Percentiles rank a stretch among this genome's conserved stretches.
phyloP scores from a whole-genome alignment of 768 basidiomycete genomes.

The Dioszegia aurantiaca region DNA sequence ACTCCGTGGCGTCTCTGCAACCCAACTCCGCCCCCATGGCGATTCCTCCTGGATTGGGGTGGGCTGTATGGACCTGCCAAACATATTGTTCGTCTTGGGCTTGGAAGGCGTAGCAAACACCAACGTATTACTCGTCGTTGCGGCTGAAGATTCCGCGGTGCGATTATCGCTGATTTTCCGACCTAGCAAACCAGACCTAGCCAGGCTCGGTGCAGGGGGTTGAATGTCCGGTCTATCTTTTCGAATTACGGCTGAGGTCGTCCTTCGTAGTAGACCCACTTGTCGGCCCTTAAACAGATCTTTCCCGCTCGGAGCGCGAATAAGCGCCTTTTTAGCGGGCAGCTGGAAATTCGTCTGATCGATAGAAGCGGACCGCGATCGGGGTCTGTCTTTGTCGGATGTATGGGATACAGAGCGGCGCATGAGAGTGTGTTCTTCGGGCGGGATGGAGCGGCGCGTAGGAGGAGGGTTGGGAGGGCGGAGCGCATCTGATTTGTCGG shows the following conservation, averaged over 20 bases:
- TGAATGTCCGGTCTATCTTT: constrained; percentile 12
- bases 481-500: not conserved
- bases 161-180: constrained; percentile 34
- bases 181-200: constrained; percentile 29
- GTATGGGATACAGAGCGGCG: constrained; percentile 11
- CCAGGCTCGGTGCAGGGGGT: not conserved
- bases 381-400: constrained; percentile 2
- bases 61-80: constrained; percentile 16
- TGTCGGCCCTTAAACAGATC: constrained; percentile 48
- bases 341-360: not conserved
- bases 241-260: constrained; percentile 24
- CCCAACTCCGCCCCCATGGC: not conserved
- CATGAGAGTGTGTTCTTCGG: constrained; percentile 3
- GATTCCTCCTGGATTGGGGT: constrained; percentile 40
- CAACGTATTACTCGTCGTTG: constrained; percentile 18
- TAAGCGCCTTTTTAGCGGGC: constrained; percentile 17
- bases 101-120: constrained; percentile 48
- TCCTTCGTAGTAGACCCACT: constrained; percentile 41
- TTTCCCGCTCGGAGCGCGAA: constrained; percentile 36
- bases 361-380: constrained; percentile 6
- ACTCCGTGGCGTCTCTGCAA: not conserved
- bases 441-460: not conserved
- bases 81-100: constrained; percentile 18
- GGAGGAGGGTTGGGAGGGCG: not conserved
- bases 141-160: not conserved